Percentiles rank a stretch among this genome's conserved stretches.
These are phyloP conservation scores for Pyrus hybrid DNA, from an alignment of 331 rosid genomes.

Conservation along the genomic window DNA sequence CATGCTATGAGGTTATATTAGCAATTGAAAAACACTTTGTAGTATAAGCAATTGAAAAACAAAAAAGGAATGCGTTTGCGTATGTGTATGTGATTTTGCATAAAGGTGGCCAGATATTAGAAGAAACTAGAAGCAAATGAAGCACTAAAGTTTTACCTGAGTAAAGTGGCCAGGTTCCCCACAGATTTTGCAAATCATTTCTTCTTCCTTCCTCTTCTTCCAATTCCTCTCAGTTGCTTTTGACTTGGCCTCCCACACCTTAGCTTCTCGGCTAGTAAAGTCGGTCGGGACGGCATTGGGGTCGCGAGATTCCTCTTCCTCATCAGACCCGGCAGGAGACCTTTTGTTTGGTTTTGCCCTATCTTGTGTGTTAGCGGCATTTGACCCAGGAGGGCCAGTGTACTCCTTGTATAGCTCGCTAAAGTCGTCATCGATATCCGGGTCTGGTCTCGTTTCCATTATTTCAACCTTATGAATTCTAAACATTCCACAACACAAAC, in stretches of 20 bases:
- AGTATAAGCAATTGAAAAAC: background rate
- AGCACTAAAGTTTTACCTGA: constrained; percentile 45
- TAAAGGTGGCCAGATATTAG: background rate
- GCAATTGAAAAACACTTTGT: background rate
- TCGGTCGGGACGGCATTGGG: constrained; percentile 98
- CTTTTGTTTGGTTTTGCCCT: constrained; percentile 53
- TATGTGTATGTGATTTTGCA: background rate
- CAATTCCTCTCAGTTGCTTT: constrained; percentile 98
- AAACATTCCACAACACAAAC: background rate
- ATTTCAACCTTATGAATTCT: background rate
- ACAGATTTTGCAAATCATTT: constrained; percentile 92
- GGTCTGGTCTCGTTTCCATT: constrained; percentile 75
- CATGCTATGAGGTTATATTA: background rate
- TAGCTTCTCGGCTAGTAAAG: constrained; percentile 97
- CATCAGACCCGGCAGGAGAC: constrained; percentile 74
- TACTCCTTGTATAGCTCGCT: constrained; percentile 93
- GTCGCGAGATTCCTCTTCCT: constrained; percentile 73
- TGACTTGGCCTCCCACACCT: constrained; percentile 99
- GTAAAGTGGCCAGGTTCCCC: constrained; percentile 98
- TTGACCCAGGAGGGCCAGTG: constrained; percentile 72
- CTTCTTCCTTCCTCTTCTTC: constrained; percentile 99
- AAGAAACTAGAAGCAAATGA: background rate
- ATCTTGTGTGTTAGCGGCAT: constrained; percentile 43
- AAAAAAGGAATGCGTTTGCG: background rate
- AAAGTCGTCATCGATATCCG: constrained; percentile 85